phyloP scores from a whole-genome alignment of 225 moss, liverwort and hornwort genomes.

The Ulota crispa region DNA sequence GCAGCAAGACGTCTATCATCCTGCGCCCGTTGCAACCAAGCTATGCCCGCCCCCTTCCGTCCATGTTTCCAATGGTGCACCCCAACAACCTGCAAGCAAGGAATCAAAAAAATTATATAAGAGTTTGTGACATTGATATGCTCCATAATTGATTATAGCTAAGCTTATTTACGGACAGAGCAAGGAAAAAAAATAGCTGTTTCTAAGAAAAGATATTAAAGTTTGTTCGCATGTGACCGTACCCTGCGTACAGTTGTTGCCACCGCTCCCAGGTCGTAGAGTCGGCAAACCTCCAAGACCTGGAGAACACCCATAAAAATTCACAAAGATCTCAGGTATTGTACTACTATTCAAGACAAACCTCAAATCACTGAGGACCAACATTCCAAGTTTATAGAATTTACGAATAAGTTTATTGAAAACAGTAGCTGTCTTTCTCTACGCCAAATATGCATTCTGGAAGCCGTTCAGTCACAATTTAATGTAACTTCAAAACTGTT shows the following conservation, averaged over 20 bases:
- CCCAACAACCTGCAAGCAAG: conserved; percentile 64
- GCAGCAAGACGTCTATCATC: conserved; percentile 80
- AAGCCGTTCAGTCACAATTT: conserved; percentile 1
- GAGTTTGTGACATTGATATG: background rate
- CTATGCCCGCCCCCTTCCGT: conserved; percentile 86
- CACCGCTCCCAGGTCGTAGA: conserved; percentile 80
- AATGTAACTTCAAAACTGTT: background rate
- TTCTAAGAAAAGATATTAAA: background rate
- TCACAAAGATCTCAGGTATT: conserved; percentile 13
- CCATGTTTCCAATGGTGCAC: conserved; percentile 96
- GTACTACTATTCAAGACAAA: conserved; percentile 8
- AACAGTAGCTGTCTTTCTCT: background rate
- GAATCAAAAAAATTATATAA: conserved; percentile 8
- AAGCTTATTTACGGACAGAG: background rate
- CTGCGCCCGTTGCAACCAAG: conserved; percentile 90
- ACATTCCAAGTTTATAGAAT: background rate
- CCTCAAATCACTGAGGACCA: background rate
- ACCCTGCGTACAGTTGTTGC: conserved; percentile 75
- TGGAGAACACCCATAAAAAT: conserved; percentile 34
- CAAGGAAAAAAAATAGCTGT: conserved; percentile 1
- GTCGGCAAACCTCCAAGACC: conserved; percentile 87
- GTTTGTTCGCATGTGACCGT: conserved; percentile 4
- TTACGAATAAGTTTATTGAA: background rate
- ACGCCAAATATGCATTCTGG: conserved; percentile 2
- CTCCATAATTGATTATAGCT: conserved; percentile 2